phyloP scores from a whole-genome alignment of 2,329 filamentous ascomycete species.

The Hypoxylon sp. region DNA sequence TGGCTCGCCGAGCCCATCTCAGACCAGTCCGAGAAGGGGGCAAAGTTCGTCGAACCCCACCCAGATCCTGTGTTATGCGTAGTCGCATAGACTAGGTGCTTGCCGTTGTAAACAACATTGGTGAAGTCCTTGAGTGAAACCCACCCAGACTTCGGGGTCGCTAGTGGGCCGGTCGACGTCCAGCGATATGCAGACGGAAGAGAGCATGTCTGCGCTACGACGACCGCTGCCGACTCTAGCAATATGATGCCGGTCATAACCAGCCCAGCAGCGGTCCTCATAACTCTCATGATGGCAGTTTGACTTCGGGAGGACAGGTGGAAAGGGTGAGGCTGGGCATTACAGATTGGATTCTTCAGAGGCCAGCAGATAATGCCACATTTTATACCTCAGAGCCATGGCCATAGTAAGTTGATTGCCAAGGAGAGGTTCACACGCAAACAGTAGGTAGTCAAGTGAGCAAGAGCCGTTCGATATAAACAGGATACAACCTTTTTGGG shows the following conservation, averaged over 20 bases:
- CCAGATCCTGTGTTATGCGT: conserved; percentile 57
- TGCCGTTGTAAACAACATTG: conserved; percentile 64
- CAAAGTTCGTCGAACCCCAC: conserved; percentile 72
- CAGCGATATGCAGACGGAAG: conserved; percentile 69
- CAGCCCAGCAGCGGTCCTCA: conserved; percentile 4
- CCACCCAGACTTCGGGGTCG: conserved; percentile 66
- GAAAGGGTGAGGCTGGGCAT: background rate
- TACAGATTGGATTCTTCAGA: background rate
- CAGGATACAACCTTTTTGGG: background rate
- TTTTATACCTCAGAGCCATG: conserved; percentile 9
- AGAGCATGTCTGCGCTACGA: conserved; percentile 54
- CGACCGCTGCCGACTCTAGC: conserved; percentile 38
- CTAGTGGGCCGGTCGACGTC: conserved; percentile 64
- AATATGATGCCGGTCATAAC: conserved; percentile 27
- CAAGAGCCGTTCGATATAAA: background rate
- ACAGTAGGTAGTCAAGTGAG: background rate
- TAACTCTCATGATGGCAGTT: conserved; percentile 30
- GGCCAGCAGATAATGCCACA: background rate
- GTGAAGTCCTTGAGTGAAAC: conserved; percentile 74
- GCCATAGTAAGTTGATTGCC: background rate
- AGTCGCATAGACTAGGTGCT: conserved; percentile 72
- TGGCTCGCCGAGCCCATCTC: conserved; percentile 65
- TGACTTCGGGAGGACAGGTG: background rate
- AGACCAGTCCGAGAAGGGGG: conserved; percentile 64
- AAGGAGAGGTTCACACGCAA: background rate